phyloP scores from a whole-genome alignment of 306 rosid species.

The Phaseolus lunatus region DNA sequence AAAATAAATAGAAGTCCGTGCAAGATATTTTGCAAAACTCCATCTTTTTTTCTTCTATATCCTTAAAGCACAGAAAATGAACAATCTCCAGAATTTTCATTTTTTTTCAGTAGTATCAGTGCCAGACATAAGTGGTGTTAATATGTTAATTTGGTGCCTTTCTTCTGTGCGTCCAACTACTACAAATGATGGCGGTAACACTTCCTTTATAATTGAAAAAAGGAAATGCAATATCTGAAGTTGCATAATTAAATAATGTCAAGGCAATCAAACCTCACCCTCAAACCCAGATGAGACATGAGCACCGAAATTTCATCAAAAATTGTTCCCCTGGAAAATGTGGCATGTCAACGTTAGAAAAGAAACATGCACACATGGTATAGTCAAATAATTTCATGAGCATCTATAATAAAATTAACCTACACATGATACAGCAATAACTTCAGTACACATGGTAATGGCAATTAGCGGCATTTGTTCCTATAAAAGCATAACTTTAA shows the following conservation, averaged over 20 bases:
- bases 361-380: slow-evolving; percentile 22
- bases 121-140: background rate
- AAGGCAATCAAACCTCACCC: slow-evolving; percentile 62
- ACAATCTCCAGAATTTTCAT: slow-evolving; percentile 20
- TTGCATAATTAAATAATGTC: slow-evolving; percentile 27
- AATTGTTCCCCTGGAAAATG: slow-evolving; percentile 67
- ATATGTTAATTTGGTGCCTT: slow-evolving; percentile 30
- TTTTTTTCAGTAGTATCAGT: background rate
- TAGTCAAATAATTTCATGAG: slow-evolving; percentile 22
- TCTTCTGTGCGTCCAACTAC: slow-evolving; percentile 34
- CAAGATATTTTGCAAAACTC: slow-evolving; percentile 18
- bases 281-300: slow-evolving; percentile 62
- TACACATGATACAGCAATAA: slow-evolving; percentile 33
- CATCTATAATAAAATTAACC: slow-evolving; percentile 24
- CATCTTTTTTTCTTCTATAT: slow-evolving; percentile 1
- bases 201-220: background rate
- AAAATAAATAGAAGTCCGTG: slow-evolving; percentile 5
- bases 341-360: slow-evolving; percentile 28
- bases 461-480: slow-evolving; percentile 28
- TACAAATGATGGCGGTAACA: slow-evolving; percentile 18
- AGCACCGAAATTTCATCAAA: slow-evolving; percentile 77
- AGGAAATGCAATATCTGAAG: slow-evolving; percentile 22
- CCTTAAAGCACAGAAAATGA: slow-evolving; percentile 34
- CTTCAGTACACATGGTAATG: slow-evolving; percentile 26
- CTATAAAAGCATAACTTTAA: slow-evolving; percentile 31